Conservation (phyloP, 306 rosid species). For the Casuarina equisetifolia region DNA sequence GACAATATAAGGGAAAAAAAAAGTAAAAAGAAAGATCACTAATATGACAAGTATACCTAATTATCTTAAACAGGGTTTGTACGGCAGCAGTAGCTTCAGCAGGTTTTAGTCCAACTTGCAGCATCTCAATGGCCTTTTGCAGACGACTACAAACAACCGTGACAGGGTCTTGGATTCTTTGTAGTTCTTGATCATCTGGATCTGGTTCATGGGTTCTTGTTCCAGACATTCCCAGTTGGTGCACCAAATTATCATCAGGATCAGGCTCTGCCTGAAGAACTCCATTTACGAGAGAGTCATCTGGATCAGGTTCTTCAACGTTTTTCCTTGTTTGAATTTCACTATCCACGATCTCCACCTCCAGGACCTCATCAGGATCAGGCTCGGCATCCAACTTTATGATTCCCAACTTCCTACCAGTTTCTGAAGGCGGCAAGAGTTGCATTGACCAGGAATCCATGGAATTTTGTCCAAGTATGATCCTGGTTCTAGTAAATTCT, state of each 20-base stretch:
- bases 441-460: constrained; percentile 22
- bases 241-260: constrained; percentile 45
- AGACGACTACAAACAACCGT: constrained; percentile 57
- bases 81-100: constrained; percentile 49
- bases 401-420: constrained; percentile 26
- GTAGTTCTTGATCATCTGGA: constrained; percentile 84
- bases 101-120: constrained; percentile 60
- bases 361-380: constrained; percentile 41
- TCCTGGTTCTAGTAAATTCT: constrained; percentile 22
- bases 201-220: constrained; percentile 67
- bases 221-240: constrained; percentile 38
- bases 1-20: background rate
- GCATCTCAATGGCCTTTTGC: constrained; percentile 56
- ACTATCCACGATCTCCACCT: constrained; percentile 33
- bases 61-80: constrained; percentile 74
- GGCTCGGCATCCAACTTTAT: constrained; percentile 33
- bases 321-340: constrained; percentile 26
- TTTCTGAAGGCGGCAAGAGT: constrained; percentile 21
- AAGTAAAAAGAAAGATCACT: background rate
- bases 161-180: constrained; percentile 72
- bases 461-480: constrained; percentile 19
- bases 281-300: constrained; percentile 37
- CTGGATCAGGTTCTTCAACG: constrained; percentile 41
- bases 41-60: constrained; percentile 47
- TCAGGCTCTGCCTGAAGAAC: constrained; percentile 44